Conservation (phyloP, 1,139 yeast species). For the Candida sanyaensis region DNA sequence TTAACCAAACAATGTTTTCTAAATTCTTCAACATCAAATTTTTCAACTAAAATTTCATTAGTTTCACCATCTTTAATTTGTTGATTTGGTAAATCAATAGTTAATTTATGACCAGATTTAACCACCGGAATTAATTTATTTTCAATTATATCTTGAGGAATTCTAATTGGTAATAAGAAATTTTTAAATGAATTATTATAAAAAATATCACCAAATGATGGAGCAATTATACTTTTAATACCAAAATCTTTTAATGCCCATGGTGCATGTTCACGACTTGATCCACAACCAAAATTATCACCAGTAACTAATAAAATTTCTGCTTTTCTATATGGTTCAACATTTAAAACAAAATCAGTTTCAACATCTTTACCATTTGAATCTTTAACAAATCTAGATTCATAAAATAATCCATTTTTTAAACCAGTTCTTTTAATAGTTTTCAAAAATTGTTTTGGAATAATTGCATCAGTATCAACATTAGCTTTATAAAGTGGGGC, state of each 20-base stretch:
- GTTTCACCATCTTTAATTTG: constrained; percentile 66
- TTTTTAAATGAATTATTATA: constrained; percentile 96
- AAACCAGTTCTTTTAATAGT: constrained; percentile 97
- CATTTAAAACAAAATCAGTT: constrained; percentile 88
- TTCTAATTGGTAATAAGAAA: constrained; percentile 87
- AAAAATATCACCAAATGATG: constrained; percentile 97
- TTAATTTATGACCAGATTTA: constrained; percentile 65
- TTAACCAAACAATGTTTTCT: constrained; percentile 93
- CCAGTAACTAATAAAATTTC: constrained; percentile 90
- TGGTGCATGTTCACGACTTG: constrained; percentile 98
- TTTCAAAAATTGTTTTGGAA: constrained; percentile 96
- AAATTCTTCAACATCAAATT: constrained; percentile 86
- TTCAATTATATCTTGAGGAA: constrained; percentile 72
- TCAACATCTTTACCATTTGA: constrained; percentile 71
- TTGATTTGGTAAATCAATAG: constrained; percentile 86
- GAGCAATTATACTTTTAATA: constrained; percentile 92
- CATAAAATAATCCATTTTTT: constrained; percentile 84
- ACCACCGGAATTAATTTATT: constrained; percentile 80
- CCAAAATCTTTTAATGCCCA: constrained; percentile 99
- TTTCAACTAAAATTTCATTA: constrained; percentile 72
- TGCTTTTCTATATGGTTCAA: constrained; percentile 76
- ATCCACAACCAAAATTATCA: constrained; percentile 98
- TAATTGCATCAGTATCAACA: constrained; percentile 97
- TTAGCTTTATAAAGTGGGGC: constrained; percentile 95
- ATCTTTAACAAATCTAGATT: constrained; percentile 74